phyloP scores from a whole-genome alignment of 1,139 yeast genomes.

The Spencermartinsiella ligniputridi region DNA sequence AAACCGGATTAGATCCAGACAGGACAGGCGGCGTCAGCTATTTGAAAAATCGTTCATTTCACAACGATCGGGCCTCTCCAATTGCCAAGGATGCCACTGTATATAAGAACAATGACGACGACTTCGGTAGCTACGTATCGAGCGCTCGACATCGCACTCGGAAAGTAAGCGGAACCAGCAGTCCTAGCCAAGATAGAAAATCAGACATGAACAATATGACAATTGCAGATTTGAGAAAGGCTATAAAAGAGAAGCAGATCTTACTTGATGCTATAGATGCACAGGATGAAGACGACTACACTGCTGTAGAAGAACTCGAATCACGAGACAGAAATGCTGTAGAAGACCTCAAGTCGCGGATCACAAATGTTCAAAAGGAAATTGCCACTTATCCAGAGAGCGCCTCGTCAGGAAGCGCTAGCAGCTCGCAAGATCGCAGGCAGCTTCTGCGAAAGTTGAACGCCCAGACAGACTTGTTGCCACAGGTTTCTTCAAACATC shows the following conservation, averaged over 20 bases:
- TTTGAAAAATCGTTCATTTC: constrained; percentile 27
- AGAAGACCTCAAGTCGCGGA: constrained; percentile 58
- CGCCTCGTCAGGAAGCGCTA: constrained; percentile 27
- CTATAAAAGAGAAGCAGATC: constrained; percentile 64
- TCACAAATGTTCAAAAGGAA: constrained; percentile 51
- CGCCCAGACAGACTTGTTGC: constrained; percentile 61
- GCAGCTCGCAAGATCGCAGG: constrained; percentile 34
- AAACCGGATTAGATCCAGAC: constrained; percentile 20
- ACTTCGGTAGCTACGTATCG: constrained; percentile 60
- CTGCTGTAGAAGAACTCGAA: constrained; percentile 40
- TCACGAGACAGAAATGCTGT: constrained; percentile 51
- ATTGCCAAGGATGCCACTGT: constrained; percentile 49
- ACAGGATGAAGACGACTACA: constrained; percentile 53
- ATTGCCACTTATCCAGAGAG: constrained; percentile 36
- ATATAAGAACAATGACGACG: constrained; percentile 60
- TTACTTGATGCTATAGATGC: constrained; percentile 69
- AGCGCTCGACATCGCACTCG: constrained; percentile 53
- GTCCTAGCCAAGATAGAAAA: constrained; percentile 3
- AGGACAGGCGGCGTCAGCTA: constrained; percentile 22
- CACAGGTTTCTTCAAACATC: constrained; percentile 60
- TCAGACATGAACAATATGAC: constrained; percentile 24
- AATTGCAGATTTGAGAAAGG: constrained; percentile 52
- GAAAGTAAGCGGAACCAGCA: constrained; percentile 2
- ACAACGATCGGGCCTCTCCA: constrained; percentile 25
- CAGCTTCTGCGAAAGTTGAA: constrained; percentile 51